Percentiles rank a stretch among this genome's conserved stretches.
These are phyloP conservation scores for Dactylellina leptospora DNA, from an alignment of 2,329 filamentous ascomycete species.

Conservation along the genomic window DNA sequence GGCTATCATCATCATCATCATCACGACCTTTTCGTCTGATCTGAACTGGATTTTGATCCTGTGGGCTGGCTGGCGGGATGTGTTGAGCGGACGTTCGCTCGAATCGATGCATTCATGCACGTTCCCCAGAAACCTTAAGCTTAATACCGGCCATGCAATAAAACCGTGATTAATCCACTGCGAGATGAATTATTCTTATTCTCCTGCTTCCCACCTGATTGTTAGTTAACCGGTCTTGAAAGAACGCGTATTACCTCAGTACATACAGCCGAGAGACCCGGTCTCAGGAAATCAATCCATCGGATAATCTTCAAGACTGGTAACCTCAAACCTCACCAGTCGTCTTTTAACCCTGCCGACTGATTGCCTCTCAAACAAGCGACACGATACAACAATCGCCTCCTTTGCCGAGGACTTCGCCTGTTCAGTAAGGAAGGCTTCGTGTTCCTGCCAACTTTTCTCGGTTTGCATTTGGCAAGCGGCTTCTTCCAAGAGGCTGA, in stretches of 20 bases:
- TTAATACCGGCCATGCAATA: conserved; percentile 28
- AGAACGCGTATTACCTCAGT: background rate
- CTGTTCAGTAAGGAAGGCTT: conserved; percentile 16
- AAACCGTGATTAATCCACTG: conserved; percentile 19
- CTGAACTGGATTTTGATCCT: background rate
- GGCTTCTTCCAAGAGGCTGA: no score
- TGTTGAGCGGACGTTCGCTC: conserved; percentile 38
- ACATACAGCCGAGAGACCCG: background rate
- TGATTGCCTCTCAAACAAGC: conserved; percentile 23
- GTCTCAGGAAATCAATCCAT: background rate
- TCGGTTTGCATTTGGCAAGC: no score
- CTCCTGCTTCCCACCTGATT: background rate
- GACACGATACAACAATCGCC: conserved; percentile 20
- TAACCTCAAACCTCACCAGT: background rate
- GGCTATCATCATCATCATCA: background rate
- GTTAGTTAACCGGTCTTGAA: background rate
- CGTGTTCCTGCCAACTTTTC: no score
- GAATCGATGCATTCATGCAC: conserved; percentile 51
- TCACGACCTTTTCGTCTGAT: background rate
- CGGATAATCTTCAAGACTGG: background rate
- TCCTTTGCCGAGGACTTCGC: conserved; percentile 20
- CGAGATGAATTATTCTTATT: background rate
- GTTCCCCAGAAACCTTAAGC: conserved; percentile 44
- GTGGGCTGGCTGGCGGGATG: background rate
- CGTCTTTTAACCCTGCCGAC: background rate